phyloP scores from a whole-genome alignment of 306 rosid species.

The Senna tora region DNA sequence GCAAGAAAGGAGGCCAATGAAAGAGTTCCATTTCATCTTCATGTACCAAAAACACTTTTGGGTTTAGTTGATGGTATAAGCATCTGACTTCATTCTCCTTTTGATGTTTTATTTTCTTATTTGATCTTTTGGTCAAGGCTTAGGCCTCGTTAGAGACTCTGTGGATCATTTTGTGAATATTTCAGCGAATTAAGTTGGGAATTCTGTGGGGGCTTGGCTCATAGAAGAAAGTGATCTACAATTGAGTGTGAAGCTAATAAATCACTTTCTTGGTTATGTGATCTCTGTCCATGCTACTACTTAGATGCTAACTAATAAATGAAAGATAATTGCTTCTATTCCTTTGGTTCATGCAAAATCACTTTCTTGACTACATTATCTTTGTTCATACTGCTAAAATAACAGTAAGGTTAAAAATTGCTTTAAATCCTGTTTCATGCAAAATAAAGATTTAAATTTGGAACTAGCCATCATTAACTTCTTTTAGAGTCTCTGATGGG shows the following conservation, averaged over 20 bases:
- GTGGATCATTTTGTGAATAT: background rate
- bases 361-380: too few relatives aligned
- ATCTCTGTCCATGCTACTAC: background rate
- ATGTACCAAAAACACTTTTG: conserved; percentile 71
- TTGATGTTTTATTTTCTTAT: background rate
- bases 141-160: background rate
- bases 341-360: too few relatives aligned
- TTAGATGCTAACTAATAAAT: background rate
- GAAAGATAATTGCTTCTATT: background rate
- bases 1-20: conserved; percentile 77
- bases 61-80: conserved; percentile 80
- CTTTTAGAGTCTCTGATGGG: background rate
- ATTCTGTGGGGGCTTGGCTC: background rate
- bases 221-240: background rate
- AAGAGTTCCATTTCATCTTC: conserved; percentile 81
- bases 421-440: background rate
- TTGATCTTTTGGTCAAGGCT: background rate
- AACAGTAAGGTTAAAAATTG: too few relatives aligned
- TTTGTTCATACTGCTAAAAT: too few relatives aligned
- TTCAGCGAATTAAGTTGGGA: conserved; percentile 11
- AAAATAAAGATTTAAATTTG: background rate
- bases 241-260: background rate
- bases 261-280: background rate
- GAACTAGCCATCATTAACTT: background rate
- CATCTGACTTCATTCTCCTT: conserved; percentile 9